phyloP scores from a whole-genome alignment of 805 yeast genomes.

The Teunomyces gatunensis region DNA sequence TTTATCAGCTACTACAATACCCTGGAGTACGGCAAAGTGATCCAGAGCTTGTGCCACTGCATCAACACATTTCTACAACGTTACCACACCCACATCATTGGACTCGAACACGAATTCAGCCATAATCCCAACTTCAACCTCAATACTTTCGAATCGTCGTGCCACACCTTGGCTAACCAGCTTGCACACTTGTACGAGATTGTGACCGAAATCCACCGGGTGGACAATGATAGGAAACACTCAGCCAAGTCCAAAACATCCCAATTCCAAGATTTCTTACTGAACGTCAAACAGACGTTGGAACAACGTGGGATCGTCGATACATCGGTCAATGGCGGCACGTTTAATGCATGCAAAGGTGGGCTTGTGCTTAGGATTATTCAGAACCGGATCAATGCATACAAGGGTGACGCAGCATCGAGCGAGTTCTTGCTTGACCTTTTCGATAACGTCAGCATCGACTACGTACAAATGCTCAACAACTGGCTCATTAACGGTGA shows the following conservation, averaged over 20 bases:
- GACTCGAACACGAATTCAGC: constrained; percentile 55
- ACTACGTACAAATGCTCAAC: constrained; percentile 67
- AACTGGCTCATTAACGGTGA: constrained; percentile 78
- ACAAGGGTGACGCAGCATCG: constrained; percentile 64
- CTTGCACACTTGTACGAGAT: constrained; percentile 60
- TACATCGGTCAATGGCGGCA: constrained; percentile 47
- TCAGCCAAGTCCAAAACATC: constrained; percentile 1
- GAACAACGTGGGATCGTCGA: constrained; percentile 47
- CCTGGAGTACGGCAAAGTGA: constrained; percentile 60
- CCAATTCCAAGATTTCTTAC: constrained; percentile 31
- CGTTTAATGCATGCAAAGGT: constrained; percentile 66
- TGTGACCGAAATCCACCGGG: constrained; percentile 48
- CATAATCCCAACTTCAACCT: constrained; percentile 54
- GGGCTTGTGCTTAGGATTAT: constrained; percentile 67
- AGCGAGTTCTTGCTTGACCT: constrained; percentile 50
- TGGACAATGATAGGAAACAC: constrained; percentile 34
- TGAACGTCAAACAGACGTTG: constrained; percentile 40
- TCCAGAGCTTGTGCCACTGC: constrained; percentile 69
- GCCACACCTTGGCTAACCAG: constrained; percentile 25
- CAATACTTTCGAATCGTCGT: constrained; percentile 47
- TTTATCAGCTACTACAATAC: constrained; percentile 62
- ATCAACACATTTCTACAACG: constrained; percentile 31
- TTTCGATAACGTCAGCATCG: constrained; percentile 56
- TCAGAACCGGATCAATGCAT: constrained; percentile 52
- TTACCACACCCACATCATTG: constrained; percentile 30